Evolutionary conservation across 805 yeast genomes (phyloP), one percentile per base, ranked within the genome.

Genomic region (Starmerella potacharoeniae): DNA sequence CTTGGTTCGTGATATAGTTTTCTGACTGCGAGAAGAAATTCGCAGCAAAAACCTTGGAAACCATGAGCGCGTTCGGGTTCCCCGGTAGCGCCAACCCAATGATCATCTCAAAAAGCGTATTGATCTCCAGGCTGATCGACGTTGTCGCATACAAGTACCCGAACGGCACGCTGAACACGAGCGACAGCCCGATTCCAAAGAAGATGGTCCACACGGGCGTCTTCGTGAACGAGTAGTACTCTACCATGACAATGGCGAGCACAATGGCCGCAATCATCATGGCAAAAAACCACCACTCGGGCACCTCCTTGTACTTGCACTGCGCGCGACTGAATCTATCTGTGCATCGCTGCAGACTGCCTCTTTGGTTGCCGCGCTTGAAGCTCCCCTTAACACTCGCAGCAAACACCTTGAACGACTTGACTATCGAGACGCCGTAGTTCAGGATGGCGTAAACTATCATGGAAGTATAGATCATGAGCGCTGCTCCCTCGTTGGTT

Each of bases 51-150:
- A 81, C 77, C 68, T 80, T 81, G 66, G 80, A 71, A 56, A 77
- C 75, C 73, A 83, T 79, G 65, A 81, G 73, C 0, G 86, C 85
- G 73, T 58, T 83, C 80, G 64, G 75, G 70, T 74, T 72, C 2
- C 82, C 86, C 4, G 87, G 87, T 17, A 81, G 71, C 51, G 82
- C 77, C 63, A 80, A 82, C 2, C 88, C 88, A 49, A 80, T 77
- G 53, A 84, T 74, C 52, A 84, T 69, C 62, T 83, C 86, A 7
- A 80, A 77, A 50, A 84, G 67, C 1, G 82, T 85, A 63, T 79
- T 79, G 58, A 83, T 69, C n/a, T 82, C 81, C 57, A 82, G 74
- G 4, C 74, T 62, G 49, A 69, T 75, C 67, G 82, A 83, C 0
- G 88, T 81, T 34, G 77, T 77, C 4, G 86, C 80, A 16, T 76